Conservation (phyloP, 2,329 filamentous ascomycete species). For the Ilyonectria sp. region DNA sequence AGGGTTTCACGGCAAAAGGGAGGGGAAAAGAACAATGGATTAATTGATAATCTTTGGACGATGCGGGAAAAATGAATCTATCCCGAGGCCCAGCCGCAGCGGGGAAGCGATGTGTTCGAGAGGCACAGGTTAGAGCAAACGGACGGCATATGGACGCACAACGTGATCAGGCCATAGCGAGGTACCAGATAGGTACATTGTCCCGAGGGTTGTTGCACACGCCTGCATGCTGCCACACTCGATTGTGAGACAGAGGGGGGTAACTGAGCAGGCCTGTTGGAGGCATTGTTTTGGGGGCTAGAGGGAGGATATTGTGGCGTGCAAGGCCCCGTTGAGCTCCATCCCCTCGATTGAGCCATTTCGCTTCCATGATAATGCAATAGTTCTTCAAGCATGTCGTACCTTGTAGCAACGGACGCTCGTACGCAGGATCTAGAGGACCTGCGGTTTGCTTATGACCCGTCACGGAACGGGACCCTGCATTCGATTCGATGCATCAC, state of each 20-base stretch:
- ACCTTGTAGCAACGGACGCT: neutral
- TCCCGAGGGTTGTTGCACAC: neutral
- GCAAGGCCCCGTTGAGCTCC: neutral
- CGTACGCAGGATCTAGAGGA: neutral
- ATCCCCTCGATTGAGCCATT: neutral
- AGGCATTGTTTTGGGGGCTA: neutral
- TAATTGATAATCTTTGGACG: neutral
- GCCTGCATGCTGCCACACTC: neutral
- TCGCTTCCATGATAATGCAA: neutral
- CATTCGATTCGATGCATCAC: conserved; percentile 6
- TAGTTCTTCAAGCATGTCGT: neutral
- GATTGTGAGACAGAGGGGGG: neutral
- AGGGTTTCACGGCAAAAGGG: neutral
- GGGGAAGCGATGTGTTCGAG: conserved; percentile 12
- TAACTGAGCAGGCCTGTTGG: neutral
- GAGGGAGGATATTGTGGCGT: neutral
- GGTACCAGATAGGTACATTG: conserved; percentile 1
- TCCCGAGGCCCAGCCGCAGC: conserved; percentile 1
- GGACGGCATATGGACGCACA: conserved; percentile 3
- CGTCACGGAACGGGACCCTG: conserved; percentile 23
- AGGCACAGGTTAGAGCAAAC: neutral
- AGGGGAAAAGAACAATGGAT: neutral
- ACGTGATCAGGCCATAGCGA: conserved; percentile 14
- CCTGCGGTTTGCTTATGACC: conserved; percentile 22
- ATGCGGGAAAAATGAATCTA: neutral